Conservation (phyloP, 306 rosid genomes). For the Biancaea sappan region DNA sequence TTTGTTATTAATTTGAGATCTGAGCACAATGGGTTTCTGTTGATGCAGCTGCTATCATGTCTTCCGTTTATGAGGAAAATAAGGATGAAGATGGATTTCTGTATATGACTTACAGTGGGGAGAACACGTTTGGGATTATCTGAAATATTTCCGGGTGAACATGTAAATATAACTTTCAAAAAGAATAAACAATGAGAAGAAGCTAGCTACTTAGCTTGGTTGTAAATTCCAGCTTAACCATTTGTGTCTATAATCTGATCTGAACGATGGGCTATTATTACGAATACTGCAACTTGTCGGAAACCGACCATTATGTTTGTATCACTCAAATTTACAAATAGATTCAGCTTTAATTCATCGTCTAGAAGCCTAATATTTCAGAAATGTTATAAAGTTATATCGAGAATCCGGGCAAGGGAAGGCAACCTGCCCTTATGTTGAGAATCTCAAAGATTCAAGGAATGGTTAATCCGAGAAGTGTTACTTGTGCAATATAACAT, state of each 20-base stretch:
- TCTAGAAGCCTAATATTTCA: too few species aligned
- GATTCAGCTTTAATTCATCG: too few species aligned
- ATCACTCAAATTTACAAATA: too few species aligned
- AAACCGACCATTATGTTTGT: not conserved
- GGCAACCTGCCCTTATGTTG: not conserved
- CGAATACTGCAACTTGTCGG: not conserved
- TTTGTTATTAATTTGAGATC: not conserved
- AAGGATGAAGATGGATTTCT: conserved; percentile 73
- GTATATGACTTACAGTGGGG: conserved; percentile 64
- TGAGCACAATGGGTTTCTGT: conserved; percentile 9
- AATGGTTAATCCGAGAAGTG: not conserved
- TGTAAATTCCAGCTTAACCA: conserved; percentile 32
- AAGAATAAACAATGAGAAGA: not conserved
- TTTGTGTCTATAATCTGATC: not conserved
- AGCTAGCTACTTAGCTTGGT: not conserved
- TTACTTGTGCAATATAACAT: not conserved
- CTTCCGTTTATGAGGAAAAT: conserved; percentile 54
- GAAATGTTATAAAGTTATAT: too few species aligned
- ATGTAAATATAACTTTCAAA: conserved; percentile 20
- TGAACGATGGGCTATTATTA: not conserved
- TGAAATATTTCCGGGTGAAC: conserved; percentile 14
- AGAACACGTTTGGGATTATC: conserved; percentile 56
- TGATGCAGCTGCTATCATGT: conserved; percentile 58
- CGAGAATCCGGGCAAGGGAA: too few species aligned
- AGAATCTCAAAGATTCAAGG: not conserved